Conservation (phyloP, 257 asterid genomes). For the Salvia miltiorrhiza region DNA sequence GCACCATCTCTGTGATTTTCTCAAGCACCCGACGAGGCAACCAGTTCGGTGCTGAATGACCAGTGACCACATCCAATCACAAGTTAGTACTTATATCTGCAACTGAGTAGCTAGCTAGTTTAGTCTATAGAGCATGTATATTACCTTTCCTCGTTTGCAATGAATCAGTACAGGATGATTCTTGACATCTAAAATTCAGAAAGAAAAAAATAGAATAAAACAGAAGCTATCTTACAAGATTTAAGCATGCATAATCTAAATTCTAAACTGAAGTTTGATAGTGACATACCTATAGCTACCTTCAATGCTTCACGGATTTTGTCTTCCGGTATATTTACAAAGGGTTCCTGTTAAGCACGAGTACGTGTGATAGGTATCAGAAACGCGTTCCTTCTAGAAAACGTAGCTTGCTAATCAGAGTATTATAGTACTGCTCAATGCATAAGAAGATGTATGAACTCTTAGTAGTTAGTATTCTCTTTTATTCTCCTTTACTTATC, state of each 20-base stretch:
- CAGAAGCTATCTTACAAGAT: neutral
- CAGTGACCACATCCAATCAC: neutral
- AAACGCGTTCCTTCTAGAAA: neutral
- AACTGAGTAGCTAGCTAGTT: neutral
- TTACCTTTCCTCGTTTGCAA: slow-evolving; percentile 87
- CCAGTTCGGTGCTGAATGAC: slow-evolving; percentile 81
- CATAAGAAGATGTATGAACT: neutral
- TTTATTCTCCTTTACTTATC: too few relatives aligned
- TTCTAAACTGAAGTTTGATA: neutral
- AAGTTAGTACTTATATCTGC: slow-evolving; percentile 1
- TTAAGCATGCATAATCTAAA: neutral
- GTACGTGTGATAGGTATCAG: neutral
- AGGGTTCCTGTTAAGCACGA: slow-evolving; percentile 56
- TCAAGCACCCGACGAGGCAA: slow-evolving; percentile 84
- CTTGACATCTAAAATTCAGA: slow-evolving; percentile 49
- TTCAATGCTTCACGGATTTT: slow-evolving; percentile 71
- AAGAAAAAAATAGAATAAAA: neutral
- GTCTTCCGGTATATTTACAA: slow-evolving; percentile 79
- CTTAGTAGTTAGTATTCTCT: neutral
- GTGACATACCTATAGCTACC: slow-evolving; percentile 55
- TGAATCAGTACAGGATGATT: slow-evolving; percentile 78
- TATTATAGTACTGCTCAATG: neutral
- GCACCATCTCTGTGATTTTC: slow-evolving; percentile 82
- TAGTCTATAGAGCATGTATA: neutral
- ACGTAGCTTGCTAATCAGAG: neutral